Conservation (phyloP, 305 asterid species). For the Solanum hybrid region DNA sequence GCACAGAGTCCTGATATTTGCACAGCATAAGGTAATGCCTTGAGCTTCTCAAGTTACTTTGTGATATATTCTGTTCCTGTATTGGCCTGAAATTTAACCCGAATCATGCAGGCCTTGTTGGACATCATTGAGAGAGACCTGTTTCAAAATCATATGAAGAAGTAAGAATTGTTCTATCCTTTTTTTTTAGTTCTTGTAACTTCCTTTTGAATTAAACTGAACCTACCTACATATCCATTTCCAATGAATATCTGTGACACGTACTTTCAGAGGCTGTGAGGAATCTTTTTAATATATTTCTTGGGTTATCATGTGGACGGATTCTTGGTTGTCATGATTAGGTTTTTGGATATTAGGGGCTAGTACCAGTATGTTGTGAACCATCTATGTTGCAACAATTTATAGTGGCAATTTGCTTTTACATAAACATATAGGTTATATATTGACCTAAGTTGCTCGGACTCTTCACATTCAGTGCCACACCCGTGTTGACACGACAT, state of each 20-base stretch:
- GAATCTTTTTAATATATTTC: neutral
- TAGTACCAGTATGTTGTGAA: neutral
- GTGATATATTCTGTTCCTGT: conserved; percentile 15
- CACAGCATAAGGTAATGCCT: conserved; percentile 78
- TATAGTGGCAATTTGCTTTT: neutral
- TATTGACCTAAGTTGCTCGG: neutral
- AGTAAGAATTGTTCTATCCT: conserved; percentile 40
- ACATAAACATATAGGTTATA: neutral
- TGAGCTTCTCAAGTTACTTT: conserved; percentile 9
- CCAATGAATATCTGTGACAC: neutral
- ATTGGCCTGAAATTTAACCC: neutral
- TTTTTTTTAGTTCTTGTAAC: neutral
- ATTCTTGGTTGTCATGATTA: neutral
- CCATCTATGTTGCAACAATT: neutral
- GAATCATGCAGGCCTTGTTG: conserved; percentile 67
- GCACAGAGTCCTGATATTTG: conserved; percentile 92
- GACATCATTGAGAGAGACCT: conserved; percentile 89
- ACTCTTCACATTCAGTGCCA: neutral
- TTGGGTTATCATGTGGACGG: neutral
- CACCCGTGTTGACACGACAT: neutral
- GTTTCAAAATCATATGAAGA: conserved; percentile 82
- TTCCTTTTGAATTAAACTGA: neutral
- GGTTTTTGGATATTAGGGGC: neutral
- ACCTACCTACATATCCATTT: neutral
- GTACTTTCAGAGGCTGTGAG: neutral